A percentile compares a stretch with the other conserved stretches of the same genome.
Conservation (phyloP, 805 yeast species). For the Kockiozyma suomiensis region DNA sequence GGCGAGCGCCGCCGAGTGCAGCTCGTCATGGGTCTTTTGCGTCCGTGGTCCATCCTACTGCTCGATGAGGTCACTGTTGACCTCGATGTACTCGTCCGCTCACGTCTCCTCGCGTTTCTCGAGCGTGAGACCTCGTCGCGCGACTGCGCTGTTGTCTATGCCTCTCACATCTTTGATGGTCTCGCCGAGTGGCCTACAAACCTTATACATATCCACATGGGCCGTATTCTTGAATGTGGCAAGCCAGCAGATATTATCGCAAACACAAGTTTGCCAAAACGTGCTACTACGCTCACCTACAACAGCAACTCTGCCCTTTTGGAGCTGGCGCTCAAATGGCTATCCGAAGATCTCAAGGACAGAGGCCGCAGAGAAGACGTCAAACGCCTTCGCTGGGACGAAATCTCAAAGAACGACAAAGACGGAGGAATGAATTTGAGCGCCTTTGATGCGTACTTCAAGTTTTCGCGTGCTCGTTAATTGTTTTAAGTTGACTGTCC, state of each 20-base stretch:
- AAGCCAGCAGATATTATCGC: conserved; percentile 17
- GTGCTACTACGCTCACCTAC: neutral
- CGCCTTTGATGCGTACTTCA: conserved; percentile 34
- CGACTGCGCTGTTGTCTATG: conserved; percentile 77
- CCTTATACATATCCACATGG: conserved; percentile 74
- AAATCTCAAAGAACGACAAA: conserved; percentile 45
- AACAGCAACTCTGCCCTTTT: conserved; percentile 41
- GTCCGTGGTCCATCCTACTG: conserved; percentile 86
- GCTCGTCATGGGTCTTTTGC: conserved; percentile 85
- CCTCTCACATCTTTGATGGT: conserved; percentile 97
- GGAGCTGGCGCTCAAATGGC: conserved; percentile 44
- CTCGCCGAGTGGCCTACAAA: conserved; percentile 88
- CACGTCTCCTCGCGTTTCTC: conserved; percentile 69
- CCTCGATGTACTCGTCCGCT: conserved; percentile 87
- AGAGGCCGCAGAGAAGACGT: conserved; percentile 59
- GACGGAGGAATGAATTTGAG: conserved; percentile 25
- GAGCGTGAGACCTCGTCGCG: conserved; percentile 71
- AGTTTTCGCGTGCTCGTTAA: conserved; percentile 30
- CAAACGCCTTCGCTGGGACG: conserved; percentile 57
- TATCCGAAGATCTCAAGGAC: conserved; percentile 46
- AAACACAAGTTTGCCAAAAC: neutral
- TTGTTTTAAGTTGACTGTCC: too few relatives aligned
- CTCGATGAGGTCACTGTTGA: conserved; percentile 97
- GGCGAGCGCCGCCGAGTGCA: conserved; percentile 96
- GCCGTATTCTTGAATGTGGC: conserved; percentile 48